Percentiles rank a stretch among this genome's conserved stretches.
These are phyloP conservation scores for Albizia julibrissin DNA, from an alignment of 306 rosid genomes.

Conservation along the genomic window DNA sequence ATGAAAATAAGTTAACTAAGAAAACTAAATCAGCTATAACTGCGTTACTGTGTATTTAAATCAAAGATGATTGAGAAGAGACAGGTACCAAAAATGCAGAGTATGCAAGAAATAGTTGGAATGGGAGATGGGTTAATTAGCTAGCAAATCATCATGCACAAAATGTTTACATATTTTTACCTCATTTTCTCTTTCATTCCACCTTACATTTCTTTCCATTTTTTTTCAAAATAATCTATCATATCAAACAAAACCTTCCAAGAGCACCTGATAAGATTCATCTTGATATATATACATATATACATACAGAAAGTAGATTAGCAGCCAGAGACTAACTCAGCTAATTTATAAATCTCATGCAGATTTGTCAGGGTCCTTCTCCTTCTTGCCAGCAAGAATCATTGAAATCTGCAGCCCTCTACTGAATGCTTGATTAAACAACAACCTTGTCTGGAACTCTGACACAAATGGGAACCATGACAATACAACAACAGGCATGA, in stretches of 20 bases:
- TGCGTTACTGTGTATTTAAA: not conserved
- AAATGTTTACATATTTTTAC: not conserved
- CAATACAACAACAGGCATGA: constrained; percentile 79
- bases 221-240: not conserved
- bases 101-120: not conserved
- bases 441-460: constrained; percentile 90
- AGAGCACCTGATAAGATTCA: not conserved
- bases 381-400: constrained; percentile 81
- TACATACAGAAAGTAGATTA: not conserved
- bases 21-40: not conserved
- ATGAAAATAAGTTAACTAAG: too few species aligned
- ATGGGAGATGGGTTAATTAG: not conserved
- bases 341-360: constrained; percentile 33
- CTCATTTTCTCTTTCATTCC: not conserved
- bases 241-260: not conserved
- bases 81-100: not conserved
- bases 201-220: not conserved
- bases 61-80: not conserved
- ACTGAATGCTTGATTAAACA: constrained; percentile 95
- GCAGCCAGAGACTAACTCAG: constrained; percentile 27
- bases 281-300: not conserved
- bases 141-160: not conserved
- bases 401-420: constrained; percentile 95
- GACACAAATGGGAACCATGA: constrained; percentile 93
- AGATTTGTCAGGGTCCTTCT: constrained; percentile 55